Evolutionary conservation across 2,329 filamentous ascomycete genomes (phyloP), one percentile per base, ranked within the genome.

Genomic region (Hymenoscyphus fraxineus): DNA sequence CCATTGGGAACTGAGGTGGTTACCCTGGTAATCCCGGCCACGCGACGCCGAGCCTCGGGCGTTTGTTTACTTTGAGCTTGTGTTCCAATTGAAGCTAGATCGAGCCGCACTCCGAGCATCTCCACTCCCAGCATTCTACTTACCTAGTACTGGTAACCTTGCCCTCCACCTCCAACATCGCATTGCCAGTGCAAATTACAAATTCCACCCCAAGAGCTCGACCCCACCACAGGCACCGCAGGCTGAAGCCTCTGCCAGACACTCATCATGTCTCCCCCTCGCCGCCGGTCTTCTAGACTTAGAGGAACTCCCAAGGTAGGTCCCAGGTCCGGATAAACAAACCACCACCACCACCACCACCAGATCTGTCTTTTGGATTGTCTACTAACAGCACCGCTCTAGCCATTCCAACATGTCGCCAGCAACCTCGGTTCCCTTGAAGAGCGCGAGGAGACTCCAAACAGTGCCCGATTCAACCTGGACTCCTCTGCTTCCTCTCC

Each of bases 261-360:
- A 54, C 47, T 51, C 54, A 58, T 57, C 32, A 71, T 72, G 71
- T 64, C 71, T 56, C 65, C 71, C 61, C 71, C 70, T 65, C 73
- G 72, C 59, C 74, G 74, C 67, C 71, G 74, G 7, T 76, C 74
- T 7, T 71, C 72, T 12, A 68, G 74, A 64, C 71, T 76, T 55
- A 73, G 73, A 58, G 66, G 68, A n/a, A 67, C 62, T 58, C 68
- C 59, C 31, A 57, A 57, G 31, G 55, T 57, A 68, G 67, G 67
- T 59, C 72, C 74, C 47, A 74, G 73, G 69, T 73, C 74, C 70
- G 65, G 65, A 64, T 62, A 70, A 64, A 63, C 19, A 61, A 16
- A 47, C 19, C 31, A 5, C 15, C 16, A 35, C 27, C 32, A 61
- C 60, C 41, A 15, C 3, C 59, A 16, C 51, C 65, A 44, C 67